phyloP scores from a whole-genome alignment of 169 alveolate genomes.

The Cryptosporidium xiaoi region DNA sequence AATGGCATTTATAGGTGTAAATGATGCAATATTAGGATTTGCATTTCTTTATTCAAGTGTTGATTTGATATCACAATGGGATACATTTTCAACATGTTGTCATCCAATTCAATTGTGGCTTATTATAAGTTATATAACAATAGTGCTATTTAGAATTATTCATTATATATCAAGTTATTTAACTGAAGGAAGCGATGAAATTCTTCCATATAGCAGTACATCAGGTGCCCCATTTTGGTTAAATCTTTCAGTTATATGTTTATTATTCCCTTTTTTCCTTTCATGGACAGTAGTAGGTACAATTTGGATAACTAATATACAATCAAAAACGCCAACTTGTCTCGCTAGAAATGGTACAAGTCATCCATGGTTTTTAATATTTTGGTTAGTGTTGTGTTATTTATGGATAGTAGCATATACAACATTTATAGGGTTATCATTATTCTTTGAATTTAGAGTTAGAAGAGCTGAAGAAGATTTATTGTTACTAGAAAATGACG shows the following conservation, averaged over 20 bases:
- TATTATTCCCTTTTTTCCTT: slow-evolving; percentile 81
- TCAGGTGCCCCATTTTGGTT: slow-evolving; percentile 82
- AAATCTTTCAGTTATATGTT: slow-evolving; percentile 77
- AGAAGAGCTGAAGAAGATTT: slow-evolving; percentile 80
- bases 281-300: slow-evolving; percentile 83
- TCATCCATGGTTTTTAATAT: slow-evolving; percentile 84
- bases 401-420: slow-evolving; percentile 81
- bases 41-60: slow-evolving; percentile 81
- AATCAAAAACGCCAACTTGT: slow-evolving; percentile 80
- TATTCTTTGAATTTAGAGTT: slow-evolving; percentile 77
- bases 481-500: slow-evolving; percentile 78
- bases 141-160: slow-evolving; percentile 78
- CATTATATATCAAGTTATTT: slow-evolving; percentile 81
- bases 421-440: slow-evolving; percentile 79
- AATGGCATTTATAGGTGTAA: slow-evolving; percentile 62
- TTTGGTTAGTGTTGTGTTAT: slow-evolving; percentile 83
- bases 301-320: slow-evolving; percentile 78
- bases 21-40: slow-evolving; percentile 81
- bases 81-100: slow-evolving; percentile 78
- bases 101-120: slow-evolving; percentile 84
- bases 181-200: slow-evolving; percentile 81
- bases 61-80: slow-evolving; percentile 83
- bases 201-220: slow-evolving; percentile 77
- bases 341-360: slow-evolving; percentile 77
- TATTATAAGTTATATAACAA: slow-evolving; percentile 80